Evolutionary conservation across 1,284 basidiomycete species (phyloP), one percentile per base, ranked within the genome.

Genomic region (Neotropicomus parvogracilis): DNA sequence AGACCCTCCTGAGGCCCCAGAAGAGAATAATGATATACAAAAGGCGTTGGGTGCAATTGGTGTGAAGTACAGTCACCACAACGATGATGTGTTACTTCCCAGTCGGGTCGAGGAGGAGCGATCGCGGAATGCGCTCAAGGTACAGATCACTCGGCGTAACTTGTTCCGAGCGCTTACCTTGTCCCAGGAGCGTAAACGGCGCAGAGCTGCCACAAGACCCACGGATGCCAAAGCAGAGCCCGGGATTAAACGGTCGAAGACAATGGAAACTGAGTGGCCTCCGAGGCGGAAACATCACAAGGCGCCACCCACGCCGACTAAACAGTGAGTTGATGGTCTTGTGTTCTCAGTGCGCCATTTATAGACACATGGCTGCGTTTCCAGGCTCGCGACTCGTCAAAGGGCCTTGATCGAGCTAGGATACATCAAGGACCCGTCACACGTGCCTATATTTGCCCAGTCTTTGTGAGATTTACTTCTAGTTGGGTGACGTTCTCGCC

Each of bases 11-110:
- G 51, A 60, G 35, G 20, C 55, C 36, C 29, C 28, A 50, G 60
- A 54, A 50, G 60, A 54, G 58, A 73, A 65, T 55, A 75, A 78
- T 46, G 69, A 70, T 12, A 75, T 87, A 33, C 72, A 80, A 53
- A 76, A 71, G 54, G 78, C 79, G 1, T 68, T 88, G n/a, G 75
- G 71, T 47, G 71, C 72, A 8, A 71, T 79, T 20, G 83, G 84
- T 9, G 75, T 87, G 6, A 75, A 71, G 46, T 89, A 89, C 54
- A 85, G 75, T 21, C 86, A 89, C 59, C 74, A 76, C 21, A 89
- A 89, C 50, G 81, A 87, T 38, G 75, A 81, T n/a, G 70, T 89
- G 12, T 70, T 89, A 12, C 70, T 73, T 4, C 77, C 81, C n/a
- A 89, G 79, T 59, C 74, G 72, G 4, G 79, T 90, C 29, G 85